Conservation (phyloP, 306 rosid genomes). For the Crotalaria pallida region DNA sequence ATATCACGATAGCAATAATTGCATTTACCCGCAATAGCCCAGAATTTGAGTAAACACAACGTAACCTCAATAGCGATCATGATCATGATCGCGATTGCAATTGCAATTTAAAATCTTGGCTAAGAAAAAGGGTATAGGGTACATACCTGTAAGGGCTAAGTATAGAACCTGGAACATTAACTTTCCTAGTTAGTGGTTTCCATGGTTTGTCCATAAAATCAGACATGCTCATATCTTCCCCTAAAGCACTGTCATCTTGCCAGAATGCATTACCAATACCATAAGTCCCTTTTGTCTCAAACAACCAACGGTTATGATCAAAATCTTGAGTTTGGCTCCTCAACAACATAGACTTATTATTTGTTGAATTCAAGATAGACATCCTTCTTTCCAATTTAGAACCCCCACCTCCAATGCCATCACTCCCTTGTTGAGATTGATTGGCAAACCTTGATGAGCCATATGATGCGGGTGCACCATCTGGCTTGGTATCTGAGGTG, state of each 20-base stretch:
- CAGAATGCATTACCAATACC: constrained; percentile 86
- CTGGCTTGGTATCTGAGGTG: constrained; percentile 37
- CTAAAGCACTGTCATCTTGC: constrained; percentile 53
- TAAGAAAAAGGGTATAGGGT: background rate
- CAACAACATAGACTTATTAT: constrained; percentile 63
- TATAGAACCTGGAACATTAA: constrained; percentile 43
- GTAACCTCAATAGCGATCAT: too few species aligned
- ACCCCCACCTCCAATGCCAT: background rate
- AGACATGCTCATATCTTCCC: constrained; percentile 43
- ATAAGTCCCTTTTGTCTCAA: constrained; percentile 69
- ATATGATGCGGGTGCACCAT: constrained; percentile 14
- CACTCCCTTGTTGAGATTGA: background rate
- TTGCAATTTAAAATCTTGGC: too few species aligned
- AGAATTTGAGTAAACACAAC: too few species aligned
- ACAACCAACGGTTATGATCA: constrained; percentile 88
- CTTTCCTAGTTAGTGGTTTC: constrained; percentile 77
- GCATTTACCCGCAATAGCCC: too few species aligned
- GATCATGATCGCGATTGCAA: too few species aligned
- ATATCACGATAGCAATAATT: too few species aligned
- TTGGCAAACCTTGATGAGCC: constrained; percentile 13
- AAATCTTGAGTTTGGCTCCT: constrained; percentile 80
- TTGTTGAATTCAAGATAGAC: constrained; percentile 54
- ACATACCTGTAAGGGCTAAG: constrained; percentile 81
- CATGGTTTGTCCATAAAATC: constrained; percentile 90
- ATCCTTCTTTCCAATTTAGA: constrained; percentile 56